phyloP scores from a whole-genome alignment of 2,329 filamentous ascomycete genomes.

The Elsinoe arachidis region DNA sequence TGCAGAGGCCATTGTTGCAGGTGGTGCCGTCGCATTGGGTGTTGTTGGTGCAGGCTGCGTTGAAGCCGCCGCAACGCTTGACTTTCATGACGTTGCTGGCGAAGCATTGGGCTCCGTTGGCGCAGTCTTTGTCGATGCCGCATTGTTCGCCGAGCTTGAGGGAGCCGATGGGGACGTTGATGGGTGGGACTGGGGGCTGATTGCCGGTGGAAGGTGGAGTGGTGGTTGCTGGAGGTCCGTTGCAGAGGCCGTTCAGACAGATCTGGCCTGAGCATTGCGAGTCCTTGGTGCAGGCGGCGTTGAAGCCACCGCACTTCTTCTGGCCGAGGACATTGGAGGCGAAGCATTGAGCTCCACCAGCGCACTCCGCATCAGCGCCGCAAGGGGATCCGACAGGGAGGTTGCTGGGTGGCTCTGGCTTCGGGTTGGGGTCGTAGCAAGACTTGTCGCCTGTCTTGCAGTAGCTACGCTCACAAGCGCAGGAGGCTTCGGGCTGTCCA shows the following conservation, averaged over 20 bases:
- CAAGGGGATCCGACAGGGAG: constrained; percentile 19
- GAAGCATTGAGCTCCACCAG: constrained; percentile 18
- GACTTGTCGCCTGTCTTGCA: constrained; percentile 4
- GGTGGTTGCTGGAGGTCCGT: constrained; percentile 14
- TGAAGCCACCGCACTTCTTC: constrained; percentile 21
- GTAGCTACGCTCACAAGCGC: neutral
- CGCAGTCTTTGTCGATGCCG: constrained; percentile 18
- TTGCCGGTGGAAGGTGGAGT: neutral
- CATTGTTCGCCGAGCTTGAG: constrained; percentile 19
- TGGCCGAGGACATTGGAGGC: constrained; percentile 15
- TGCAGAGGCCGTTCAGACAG: constrained; percentile 22
- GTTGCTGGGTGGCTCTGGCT: constrained; percentile 12
- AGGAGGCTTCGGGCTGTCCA: neutral
- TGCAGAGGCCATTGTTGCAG: constrained; percentile 22
- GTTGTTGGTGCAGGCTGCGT: constrained; percentile 18
- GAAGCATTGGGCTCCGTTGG: constrained; percentile 18
- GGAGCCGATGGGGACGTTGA: constrained; percentile 18
- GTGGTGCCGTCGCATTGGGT: constrained; percentile 22
- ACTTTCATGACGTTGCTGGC: constrained; percentile 15
- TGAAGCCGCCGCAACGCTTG: constrained; percentile 21
- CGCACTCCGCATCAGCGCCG: constrained; percentile 18
- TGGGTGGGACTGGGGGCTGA: constrained; percentile 1
- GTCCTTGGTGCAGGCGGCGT: constrained; percentile 19
- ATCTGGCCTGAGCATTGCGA: constrained; percentile 22
- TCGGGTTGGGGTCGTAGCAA: neutral